A percentile compares a stretch with the other conserved stretches of the same genome.
Evolutionary conservation across 495 filamentous ascomycete species (phyloP).

Genomic region (Talaromyces trachyspermus): DNA sequence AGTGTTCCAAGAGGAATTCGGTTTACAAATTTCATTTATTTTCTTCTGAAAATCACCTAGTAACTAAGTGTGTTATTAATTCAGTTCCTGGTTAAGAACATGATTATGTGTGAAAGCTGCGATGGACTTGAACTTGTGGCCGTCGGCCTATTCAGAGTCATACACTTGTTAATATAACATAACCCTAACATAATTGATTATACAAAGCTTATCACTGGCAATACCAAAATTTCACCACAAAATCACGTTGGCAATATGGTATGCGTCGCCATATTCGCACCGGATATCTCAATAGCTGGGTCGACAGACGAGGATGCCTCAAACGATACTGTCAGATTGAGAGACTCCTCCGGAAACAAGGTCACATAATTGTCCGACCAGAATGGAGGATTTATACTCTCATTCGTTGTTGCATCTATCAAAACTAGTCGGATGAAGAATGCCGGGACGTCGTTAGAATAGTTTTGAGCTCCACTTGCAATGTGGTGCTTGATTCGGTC

Average conservation of each 20-base stretch:
- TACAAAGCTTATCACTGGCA: no score
- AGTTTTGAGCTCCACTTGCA: conserved; percentile 42
- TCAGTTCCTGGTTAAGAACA: no score
- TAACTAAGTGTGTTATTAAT: no score
- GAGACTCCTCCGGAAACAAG: conserved; percentile 48
- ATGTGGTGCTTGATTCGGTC: background rate
- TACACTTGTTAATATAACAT: no score
- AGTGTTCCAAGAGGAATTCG: no score
- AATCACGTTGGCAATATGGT: background rate
- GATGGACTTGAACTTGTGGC: no score
- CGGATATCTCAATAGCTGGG: conserved; percentile 6
- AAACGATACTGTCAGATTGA: conserved; percentile 21
- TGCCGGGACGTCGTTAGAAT: conserved; percentile 40
- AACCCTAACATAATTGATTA: no score
- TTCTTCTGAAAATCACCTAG: no score
- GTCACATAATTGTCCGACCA: conserved; percentile 62
- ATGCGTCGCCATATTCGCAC: background rate
- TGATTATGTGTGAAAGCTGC: no score
- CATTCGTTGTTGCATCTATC: conserved; percentile 24
- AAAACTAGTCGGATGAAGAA: conserved; percentile 49
- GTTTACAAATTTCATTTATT: no score
- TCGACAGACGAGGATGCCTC: background rate
- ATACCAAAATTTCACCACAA: no score
- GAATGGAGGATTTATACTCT: conserved; percentile 43
- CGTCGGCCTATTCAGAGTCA: no score